Percentiles rank a stretch among this genome's conserved stretches.
Conservation (phyloP, 371 early-diverging fungal species). For the Mortierella sp. region DNA sequence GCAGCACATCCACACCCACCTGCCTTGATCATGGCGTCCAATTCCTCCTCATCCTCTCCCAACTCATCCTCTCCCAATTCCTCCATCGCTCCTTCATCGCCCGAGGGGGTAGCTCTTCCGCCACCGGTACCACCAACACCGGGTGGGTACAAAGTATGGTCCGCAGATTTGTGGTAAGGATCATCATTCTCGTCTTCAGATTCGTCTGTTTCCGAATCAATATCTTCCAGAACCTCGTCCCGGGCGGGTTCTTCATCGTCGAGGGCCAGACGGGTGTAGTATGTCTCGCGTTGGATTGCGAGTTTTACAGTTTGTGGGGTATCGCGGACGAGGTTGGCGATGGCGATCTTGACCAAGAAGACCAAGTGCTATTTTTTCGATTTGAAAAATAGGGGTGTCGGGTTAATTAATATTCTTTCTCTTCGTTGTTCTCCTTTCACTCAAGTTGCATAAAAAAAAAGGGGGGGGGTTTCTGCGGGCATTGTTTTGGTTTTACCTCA, state of each 20-base stretch:
- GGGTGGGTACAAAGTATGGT: neutral
- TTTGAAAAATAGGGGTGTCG: neutral
- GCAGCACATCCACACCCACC: slow-evolving; percentile 58
- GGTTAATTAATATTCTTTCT: slow-evolving; percentile 5
- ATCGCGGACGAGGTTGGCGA: slow-evolving; percentile 62
- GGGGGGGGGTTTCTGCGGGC: too few relatives aligned
- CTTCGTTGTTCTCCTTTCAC: too few relatives aligned
- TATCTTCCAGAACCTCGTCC: slow-evolving; percentile 54
- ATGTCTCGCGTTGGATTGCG: slow-evolving; percentile 63
- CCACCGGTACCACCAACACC: neutral
- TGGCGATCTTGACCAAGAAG: slow-evolving; percentile 57
- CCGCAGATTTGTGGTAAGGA: neutral
- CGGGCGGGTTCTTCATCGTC: slow-evolving; percentile 57
- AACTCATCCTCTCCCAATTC: slow-evolving; percentile 20
- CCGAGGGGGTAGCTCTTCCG: neutral
- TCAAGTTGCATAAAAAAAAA: too few relatives aligned
- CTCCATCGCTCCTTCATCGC: neutral
- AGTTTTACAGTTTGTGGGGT: slow-evolving; percentile 59
- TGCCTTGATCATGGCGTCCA: slow-evolving; percentile 53
- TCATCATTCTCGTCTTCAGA: slow-evolving; percentile 34
- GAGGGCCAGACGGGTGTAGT: slow-evolving; percentile 52
- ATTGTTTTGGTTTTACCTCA: too few relatives aligned
- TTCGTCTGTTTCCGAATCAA: slow-evolving; percentile 42
- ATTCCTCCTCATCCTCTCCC: slow-evolving; percentile 35
- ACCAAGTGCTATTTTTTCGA: slow-evolving; percentile 55